Evolutionary conservation across 306 rosid genomes (phyloP), one percentile per base, ranked within the genome.

Genomic region (Cucurbita maxima): DNA sequence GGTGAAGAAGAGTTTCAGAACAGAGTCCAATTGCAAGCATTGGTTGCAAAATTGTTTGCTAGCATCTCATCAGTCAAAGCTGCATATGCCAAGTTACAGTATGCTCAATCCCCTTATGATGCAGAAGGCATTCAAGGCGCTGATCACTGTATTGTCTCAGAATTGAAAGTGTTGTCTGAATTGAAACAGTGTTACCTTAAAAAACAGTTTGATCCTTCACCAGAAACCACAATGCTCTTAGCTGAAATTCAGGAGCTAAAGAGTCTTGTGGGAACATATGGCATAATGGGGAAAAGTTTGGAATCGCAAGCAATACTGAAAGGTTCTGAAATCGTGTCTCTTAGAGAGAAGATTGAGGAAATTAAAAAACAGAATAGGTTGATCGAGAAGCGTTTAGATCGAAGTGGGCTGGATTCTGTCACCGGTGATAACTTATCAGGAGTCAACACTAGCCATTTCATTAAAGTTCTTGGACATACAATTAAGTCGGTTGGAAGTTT

Each of bases 231-330:
- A 0, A 71, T 95, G 63, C 74, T 86, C 4, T 74, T 13, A 68
- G 97, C 99, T 4, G 97, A 95, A 80, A 86, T 84, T 15, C 87
- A 87, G 84, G 99, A 95, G 84, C 86, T 79, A 72, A 85, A 84
- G 75, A 87, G 96, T 80, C 87, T 89, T 16, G 75, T 83, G 64
- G 87, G 79, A 64, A 95, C 88, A 0, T 95, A 86, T 12, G 84
- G 83, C 76, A 83, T 85, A n/a, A 88, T 75, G 82, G 84, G 79
- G 62, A 95, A 89, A 80, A 95, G 87, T 80, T 66, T 91, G 56
- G 90, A 95, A 76, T 86, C 91, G 37, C 96, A 91, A 83, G 82
- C 72, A 50, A 78, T 87, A 74, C 86, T 95, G 12, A 89, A 85
- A 79, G 97, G 86, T 38, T 91, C 99, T 1, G 95, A 95, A 82